Base-by-base conservation (phyloP, 2,329 filamentous ascomycete genomes). In the Aureobasidium subglaciale region DNA sequence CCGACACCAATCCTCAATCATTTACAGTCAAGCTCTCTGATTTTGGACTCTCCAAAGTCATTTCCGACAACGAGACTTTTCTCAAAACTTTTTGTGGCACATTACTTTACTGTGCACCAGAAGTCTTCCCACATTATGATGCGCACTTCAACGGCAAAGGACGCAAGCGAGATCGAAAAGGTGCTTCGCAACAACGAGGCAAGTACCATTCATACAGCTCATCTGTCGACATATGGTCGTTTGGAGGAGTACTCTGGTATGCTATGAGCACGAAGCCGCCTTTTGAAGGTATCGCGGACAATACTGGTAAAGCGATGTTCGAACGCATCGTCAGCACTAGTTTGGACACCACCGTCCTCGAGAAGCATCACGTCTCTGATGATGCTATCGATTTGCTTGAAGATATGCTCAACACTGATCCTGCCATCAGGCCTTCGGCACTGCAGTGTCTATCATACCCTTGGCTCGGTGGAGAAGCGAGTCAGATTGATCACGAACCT, bases 1-100 rank as follows among this genome's bases (percentile, higher is more conserved):
- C 84, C 10, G 85, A 83, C 1, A 68, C 82, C 9, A 76, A 85
- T 5, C 90, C 91, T 0, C 45, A 64, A 4, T 61, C 63, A 38
- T 81, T 96, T 46, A 77, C 82, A 13, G 86, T 97, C 63, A 97
- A 99, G 71, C 77, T 99, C 13, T 96, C 93, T 0, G 93, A 99
- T 68, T 99, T 99, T 73, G 93, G 93, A 3, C 74, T 99, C 4
- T 97, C 93, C 2, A 99, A 99, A 68, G 91, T 95, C 69, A 85
- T 96, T 42, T 87, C 90, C 59, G 64, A 66, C 48, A 89, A 89
- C 61, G 87, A 95, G 64, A 96, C 92, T 0, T 96, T 96, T 65
- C 75, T 97, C 34, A 90, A 91, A 68, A 99, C 93, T 0, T 99
- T 99, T 65, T 99, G 93, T 67, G 93, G 95, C 29, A 99, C 93